These are phyloP conservation scores for Purpureocillium lavendulum DNA, from an alignment of 2,329 filamentous ascomycete species.

Conservation along the genomic window DNA sequence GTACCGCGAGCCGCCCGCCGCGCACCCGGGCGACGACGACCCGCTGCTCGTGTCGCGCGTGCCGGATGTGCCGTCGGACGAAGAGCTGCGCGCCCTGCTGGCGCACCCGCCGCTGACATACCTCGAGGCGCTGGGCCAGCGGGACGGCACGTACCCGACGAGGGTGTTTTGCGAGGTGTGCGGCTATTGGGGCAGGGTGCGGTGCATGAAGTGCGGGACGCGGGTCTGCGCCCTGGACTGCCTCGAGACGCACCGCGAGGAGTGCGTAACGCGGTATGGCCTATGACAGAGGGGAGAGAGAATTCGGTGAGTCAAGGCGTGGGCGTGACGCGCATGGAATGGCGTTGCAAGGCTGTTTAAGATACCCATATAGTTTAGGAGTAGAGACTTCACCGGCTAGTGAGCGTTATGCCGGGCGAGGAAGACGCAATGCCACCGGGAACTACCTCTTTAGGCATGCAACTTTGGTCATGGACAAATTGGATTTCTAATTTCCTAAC, in stretches of 20 bases:
- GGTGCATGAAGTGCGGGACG: slow-evolving; percentile 70
- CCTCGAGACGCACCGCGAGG: slow-evolving; percentile 62
- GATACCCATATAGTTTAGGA: slow-evolving; percentile 7
- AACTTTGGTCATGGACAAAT: no score
- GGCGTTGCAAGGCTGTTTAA: neutral
- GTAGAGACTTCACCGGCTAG: no score
- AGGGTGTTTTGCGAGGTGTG: slow-evolving; percentile 70
- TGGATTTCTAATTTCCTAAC: no score
- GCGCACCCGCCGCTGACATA: slow-evolving; percentile 59
- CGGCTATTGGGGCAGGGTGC: slow-evolving; percentile 72
- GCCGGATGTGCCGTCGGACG: slow-evolving; percentile 48
- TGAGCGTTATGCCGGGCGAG: no score
- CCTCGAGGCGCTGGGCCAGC: slow-evolving; percentile 48
- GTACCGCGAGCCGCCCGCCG: slow-evolving; percentile 19
- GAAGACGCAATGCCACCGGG: no score
- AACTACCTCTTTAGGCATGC: no score
- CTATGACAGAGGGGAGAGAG: slow-evolving; percentile 15
- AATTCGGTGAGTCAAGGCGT: neutral
- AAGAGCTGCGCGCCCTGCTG: slow-evolving; percentile 56
- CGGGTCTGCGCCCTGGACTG: slow-evolving; percentile 72
- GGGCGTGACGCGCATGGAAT: no score
- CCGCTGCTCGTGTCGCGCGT: slow-evolving; percentile 50
- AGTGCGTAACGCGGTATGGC: slow-evolving; percentile 59
- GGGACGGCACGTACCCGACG: slow-evolving; percentile 42
- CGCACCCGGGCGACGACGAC: slow-evolving; percentile 44